Evolutionary conservation across 2,329 filamentous ascomycete species (phyloP).

Genomic region (Aspergillus texensis): DNA sequence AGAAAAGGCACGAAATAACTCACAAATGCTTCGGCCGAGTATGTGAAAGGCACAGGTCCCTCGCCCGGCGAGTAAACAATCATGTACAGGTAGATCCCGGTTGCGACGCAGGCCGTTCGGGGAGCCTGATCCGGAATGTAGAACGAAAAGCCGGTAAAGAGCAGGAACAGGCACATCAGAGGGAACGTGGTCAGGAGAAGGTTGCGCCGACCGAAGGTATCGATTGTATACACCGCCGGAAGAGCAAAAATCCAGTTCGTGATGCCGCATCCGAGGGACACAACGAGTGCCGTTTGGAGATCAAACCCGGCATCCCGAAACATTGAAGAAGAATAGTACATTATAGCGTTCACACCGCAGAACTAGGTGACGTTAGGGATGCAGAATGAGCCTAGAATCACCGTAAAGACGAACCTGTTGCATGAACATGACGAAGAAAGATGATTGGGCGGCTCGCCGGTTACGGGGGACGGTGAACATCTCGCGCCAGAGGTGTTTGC

Average conservation of each 20-base stretch:
- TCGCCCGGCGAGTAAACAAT: constrained; percentile 59
- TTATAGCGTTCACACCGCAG: constrained; percentile 57
- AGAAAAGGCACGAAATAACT: background rate
- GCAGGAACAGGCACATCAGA: constrained; percentile 59
- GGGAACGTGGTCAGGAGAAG: constrained; percentile 67
- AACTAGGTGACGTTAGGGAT: constrained; percentile 32
- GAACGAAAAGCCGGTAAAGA: constrained; percentile 58
- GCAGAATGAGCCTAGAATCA: background rate
- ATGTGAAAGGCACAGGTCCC: constrained; percentile 67
- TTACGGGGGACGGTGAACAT: constrained; percentile 64
- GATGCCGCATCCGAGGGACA: constrained; percentile 63
- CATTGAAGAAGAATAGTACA: constrained; percentile 61
- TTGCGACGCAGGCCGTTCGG: constrained; percentile 44
- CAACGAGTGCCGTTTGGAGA: constrained; percentile 54
- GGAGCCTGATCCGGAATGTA: constrained; percentile 49
- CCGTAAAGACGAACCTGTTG: constrained; percentile 53
- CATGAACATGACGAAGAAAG: constrained; percentile 68
- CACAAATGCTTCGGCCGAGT: constrained; percentile 63
- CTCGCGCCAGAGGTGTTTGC: constrained; percentile 53
- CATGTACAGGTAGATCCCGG: constrained; percentile 49
- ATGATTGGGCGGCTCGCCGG: constrained; percentile 62
- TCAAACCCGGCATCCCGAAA: constrained; percentile 35
- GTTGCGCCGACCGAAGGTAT: constrained; percentile 67
- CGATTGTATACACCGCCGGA: constrained; percentile 67
- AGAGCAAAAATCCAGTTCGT: constrained; percentile 68